Evolutionary conservation across 2,329 filamentous ascomycete species (phyloP), one percentile per base, ranked within the genome.

Genomic region (Septoria linicola): DNA sequence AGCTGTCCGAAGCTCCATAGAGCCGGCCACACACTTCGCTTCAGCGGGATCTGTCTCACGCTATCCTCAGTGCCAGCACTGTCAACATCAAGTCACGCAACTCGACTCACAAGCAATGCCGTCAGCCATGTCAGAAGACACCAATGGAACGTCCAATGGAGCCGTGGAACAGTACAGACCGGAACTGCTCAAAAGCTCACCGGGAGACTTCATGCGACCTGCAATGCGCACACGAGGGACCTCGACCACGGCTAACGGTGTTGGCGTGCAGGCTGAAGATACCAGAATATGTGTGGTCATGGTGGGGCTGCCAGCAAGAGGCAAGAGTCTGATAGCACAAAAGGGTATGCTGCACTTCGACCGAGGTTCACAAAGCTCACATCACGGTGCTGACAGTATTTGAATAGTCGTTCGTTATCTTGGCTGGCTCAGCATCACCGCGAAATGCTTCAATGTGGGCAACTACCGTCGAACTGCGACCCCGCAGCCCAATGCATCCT

Each of bases 241-340:
- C 42, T 66, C 64, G 35, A 61, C 58, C 17, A 43, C 55, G 45
- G 73, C 75, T 74, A 78, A 77, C 70, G 84, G 86, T 61, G 75
- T 82, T 64, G 87, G 85, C 66, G 80, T 91, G 59, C 87, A 95
- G 88, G 88, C 88, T 64, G 92, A 97, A 77, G 90, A 96, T 72
- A 92, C 89, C 55, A 89, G 88, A 71, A 95, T 99, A 76, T 97
- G 92, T 72, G 91, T 99, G 59, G 90, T 99, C 65, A 97, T 99
- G 93, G 93, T 99, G 54, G 93, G 93, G 61, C 79, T 99, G 68
- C 93, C 93, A 49, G 93, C 93, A 55, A 81, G 93, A 63, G 93
- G 93, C 67, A 99, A 99, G 80, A 96, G 89, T 76, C 83, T 96
- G 71, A 97, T 99, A 69, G 92, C 93, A 62, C 90, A 95, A 67